Evolutionary conservation across 768 basidiomycete genomes (phyloP).

Genomic region (Tulasnella sp.): DNA sequence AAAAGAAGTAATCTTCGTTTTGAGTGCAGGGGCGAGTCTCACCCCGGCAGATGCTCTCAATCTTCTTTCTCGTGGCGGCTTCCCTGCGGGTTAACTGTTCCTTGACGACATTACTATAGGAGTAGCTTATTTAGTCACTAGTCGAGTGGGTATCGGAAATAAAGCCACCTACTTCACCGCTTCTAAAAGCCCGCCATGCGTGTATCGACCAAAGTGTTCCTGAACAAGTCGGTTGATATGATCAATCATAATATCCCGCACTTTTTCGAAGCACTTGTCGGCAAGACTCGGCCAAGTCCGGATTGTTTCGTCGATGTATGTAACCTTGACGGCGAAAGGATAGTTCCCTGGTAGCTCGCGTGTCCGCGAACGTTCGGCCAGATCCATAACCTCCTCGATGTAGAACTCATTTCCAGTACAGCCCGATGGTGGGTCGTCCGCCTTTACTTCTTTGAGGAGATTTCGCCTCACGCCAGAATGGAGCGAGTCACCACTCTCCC

Average conservation of each 20-base stretch:
- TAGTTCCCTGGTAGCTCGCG: slow-evolving; percentile 70
- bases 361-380: slow-evolving; percentile 55
- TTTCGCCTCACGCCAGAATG: no score
- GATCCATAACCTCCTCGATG: slow-evolving; percentile 37
- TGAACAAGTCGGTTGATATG: slow-evolving; percentile 57
- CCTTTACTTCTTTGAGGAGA: background rate
- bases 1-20: slow-evolving; percentile 30
- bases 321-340: slow-evolving; percentile 56
- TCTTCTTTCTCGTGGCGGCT: background rate
- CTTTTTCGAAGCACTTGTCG: slow-evolving; percentile 46
- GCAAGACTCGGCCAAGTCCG: slow-evolving; percentile 10
- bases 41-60: slow-evolving; percentile 20
- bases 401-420: slow-evolving; percentile 44
- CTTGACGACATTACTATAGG: background rate
- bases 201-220: slow-evolving; percentile 38
- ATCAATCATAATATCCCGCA: slow-evolving; percentile 56
- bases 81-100: background rate
- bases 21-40: slow-evolving; percentile 28
- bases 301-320: slow-evolving; percentile 1
- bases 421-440: background rate
- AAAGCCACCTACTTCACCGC: background rate
- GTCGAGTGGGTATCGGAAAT: background rate
- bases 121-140: background rate
- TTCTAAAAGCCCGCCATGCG: slow-evolving; percentile 2
- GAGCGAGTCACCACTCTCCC: background rate